Conservation (phyloP, 352 stramenopile species). For the Pythium brachiatum region DNA sequence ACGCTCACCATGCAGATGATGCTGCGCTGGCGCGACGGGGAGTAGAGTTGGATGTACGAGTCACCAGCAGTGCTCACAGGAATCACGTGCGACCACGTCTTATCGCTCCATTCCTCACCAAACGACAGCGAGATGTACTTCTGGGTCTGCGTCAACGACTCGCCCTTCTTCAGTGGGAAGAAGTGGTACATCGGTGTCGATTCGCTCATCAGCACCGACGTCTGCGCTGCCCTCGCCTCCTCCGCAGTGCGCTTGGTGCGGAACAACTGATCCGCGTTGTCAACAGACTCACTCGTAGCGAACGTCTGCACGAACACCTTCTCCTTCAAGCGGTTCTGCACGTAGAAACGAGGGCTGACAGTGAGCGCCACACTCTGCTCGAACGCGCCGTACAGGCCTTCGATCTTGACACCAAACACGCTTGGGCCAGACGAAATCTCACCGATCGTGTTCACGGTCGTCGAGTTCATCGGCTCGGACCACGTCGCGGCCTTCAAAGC, state of each 20-base stretch:
- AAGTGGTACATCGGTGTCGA: slow-evolving; percentile 79
- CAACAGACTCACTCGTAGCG: slow-evolving; percentile 50
- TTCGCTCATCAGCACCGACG: slow-evolving; percentile 53
- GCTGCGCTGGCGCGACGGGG: slow-evolving; percentile 59
- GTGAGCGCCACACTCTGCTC: slow-evolving; percentile 74
- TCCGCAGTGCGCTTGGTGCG: slow-evolving; percentile 56
- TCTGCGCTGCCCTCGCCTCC: slow-evolving; percentile 54
- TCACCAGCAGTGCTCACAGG: slow-evolving; percentile 77
- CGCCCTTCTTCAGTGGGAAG: slow-evolving; percentile 63
- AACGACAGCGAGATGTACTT: slow-evolving; percentile 86
- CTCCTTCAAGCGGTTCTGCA: slow-evolving; percentile 82
- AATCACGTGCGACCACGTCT: slow-evolving; percentile 73
- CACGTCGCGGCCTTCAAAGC: slow-evolving; percentile 61
- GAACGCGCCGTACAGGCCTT: slow-evolving; percentile 80
- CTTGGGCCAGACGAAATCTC: slow-evolving; percentile 70
- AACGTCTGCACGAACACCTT: slow-evolving; percentile 79
- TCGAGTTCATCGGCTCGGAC: slow-evolving; percentile 82
- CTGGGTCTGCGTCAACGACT: slow-evolving; percentile 52
- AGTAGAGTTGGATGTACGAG: slow-evolving; percentile 81
- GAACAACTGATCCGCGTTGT: slow-evolving; percentile 69
- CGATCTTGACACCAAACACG: slow-evolving; percentile 79
- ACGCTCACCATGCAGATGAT: slow-evolving; percentile 84
- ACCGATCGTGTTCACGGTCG: slow-evolving; percentile 82
- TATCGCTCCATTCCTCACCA: slow-evolving; percentile 47
- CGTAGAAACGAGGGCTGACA: slow-evolving; percentile 74